Evolutionary conservation across 345 rosid species (phyloP).

Genomic region (Ailanthus altissimus): DNA sequence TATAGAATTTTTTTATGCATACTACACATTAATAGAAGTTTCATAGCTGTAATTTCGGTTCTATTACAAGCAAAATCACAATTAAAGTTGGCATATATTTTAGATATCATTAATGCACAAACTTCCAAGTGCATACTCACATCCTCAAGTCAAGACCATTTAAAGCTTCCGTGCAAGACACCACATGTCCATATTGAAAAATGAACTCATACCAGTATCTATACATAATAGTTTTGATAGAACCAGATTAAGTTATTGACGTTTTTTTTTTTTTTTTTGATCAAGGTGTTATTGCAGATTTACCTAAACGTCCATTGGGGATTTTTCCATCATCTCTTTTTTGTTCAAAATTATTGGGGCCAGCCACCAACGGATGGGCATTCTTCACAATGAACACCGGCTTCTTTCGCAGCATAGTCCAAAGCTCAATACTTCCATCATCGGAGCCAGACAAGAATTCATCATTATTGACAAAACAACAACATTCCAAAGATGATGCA

Average conservation of each 20-base stretch:
- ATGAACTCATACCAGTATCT: background rate
- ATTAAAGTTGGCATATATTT: background rate
- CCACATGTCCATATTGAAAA: background rate
- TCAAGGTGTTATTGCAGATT: too few relatives aligned
- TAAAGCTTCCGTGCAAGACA: background rate
- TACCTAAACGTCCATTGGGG: constrained; percentile 56
- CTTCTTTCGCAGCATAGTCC: constrained; percentile 72
- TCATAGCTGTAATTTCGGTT: background rate
- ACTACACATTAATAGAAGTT: background rate
- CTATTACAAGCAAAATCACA: background rate
- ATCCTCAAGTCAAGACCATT: background rate
- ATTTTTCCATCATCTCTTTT: constrained; percentile 27
- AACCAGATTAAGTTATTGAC: background rate
- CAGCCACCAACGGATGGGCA: constrained; percentile 57
- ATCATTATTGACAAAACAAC: constrained; percentile 77
- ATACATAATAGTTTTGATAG: background rate
- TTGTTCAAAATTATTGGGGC: constrained; percentile 24
- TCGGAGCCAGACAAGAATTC: constrained; percentile 95
- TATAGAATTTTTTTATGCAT: background rate
- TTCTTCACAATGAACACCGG: constrained; percentile 69
- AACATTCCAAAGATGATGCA: constrained; percentile 81
- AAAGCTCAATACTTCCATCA: constrained; percentile 85
- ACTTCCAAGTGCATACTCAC: background rate
- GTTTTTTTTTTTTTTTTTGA: too few relatives aligned
- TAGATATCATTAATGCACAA: background rate